Evolutionary conservation across 495 filamentous ascomycete genomes (phyloP).

Genomic region (Neurospora hispaniola): DNA sequence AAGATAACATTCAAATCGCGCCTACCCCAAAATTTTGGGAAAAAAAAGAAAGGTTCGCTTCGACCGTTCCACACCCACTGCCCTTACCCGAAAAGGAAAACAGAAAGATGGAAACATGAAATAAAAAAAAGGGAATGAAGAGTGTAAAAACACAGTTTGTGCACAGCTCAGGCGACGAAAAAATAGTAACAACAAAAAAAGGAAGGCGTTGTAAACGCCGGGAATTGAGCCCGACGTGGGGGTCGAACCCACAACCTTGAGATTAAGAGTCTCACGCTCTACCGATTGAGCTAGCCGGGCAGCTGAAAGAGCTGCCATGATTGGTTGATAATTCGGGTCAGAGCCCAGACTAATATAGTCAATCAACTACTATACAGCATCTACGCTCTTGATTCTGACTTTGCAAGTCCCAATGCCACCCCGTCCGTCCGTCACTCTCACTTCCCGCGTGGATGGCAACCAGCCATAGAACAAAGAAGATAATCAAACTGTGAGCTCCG

Average conservation of each 20-base stretch:
- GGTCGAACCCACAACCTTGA: not conserved
- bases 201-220: not conserved
- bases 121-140: not conserved
- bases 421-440: not conserved
- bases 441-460: no score
- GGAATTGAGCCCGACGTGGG: no score
- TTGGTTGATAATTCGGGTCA: not conserved
- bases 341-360: not conserved
- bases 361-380: no score
- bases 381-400: no score
- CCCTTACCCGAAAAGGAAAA: no score
- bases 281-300: slow-evolving; percentile 57
- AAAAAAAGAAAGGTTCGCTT: not conserved
- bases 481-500: no score
- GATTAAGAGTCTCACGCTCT: slow-evolving; percentile 60
- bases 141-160: no score
- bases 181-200: not conserved
- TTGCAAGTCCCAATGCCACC: not conserved
- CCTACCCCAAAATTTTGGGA: not conserved
- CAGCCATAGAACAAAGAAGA: not conserved
- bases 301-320: not conserved
- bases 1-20: not conserved
- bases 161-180: not conserved
- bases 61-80: no score
- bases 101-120: not conserved